These are phyloP conservation scores for Aspergillus funiculosus DNA, from an alignment of 495 filamentous ascomycete species.

Conservation along the genomic window DNA sequence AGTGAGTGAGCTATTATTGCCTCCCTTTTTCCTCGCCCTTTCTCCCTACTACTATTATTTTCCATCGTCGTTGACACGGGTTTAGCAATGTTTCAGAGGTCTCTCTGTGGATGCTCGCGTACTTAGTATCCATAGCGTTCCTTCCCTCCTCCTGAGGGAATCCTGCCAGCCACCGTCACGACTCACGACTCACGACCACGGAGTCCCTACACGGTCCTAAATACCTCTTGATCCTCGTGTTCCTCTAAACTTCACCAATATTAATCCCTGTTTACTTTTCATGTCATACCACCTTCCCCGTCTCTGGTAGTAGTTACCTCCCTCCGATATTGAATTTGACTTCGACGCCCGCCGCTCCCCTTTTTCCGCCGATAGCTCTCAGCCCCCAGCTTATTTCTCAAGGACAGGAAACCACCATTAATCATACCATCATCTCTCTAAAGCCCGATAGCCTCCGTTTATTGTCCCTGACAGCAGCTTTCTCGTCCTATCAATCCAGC, in stretches of 20 bases:
- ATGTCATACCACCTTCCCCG: neutral
- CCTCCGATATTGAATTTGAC: neutral
- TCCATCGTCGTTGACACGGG: too few species aligned
- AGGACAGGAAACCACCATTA: neutral
- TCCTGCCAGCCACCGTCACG: slow-evolving; percentile 25
- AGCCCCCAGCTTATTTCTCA: neutral
- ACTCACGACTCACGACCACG: slow-evolving; percentile 1
- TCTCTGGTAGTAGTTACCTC: neutral
- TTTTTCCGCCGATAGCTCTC: neutral
- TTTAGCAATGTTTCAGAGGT: neutral
- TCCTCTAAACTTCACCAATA: slow-evolving; percentile 2
- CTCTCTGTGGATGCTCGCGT: slow-evolving; percentile 1
- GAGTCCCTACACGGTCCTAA: neutral
- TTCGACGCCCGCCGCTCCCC: neutral
- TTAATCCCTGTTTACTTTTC: neutral
- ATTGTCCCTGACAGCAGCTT: neutral
- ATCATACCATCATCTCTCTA: neutral
- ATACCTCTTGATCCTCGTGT: neutral
- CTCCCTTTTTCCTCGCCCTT: neutral
- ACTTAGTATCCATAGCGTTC: slow-evolving; percentile 11
- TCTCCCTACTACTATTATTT: too few species aligned
- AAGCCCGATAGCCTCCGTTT: neutral
- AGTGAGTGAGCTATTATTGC: neutral
- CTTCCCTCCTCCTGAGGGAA: slow-evolving; percentile 22
- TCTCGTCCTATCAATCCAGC: neutral